phyloP scores from a whole-genome alignment of 2,329 filamentous ascomycete species.

The Arthrobotrys entomopaga region DNA sequence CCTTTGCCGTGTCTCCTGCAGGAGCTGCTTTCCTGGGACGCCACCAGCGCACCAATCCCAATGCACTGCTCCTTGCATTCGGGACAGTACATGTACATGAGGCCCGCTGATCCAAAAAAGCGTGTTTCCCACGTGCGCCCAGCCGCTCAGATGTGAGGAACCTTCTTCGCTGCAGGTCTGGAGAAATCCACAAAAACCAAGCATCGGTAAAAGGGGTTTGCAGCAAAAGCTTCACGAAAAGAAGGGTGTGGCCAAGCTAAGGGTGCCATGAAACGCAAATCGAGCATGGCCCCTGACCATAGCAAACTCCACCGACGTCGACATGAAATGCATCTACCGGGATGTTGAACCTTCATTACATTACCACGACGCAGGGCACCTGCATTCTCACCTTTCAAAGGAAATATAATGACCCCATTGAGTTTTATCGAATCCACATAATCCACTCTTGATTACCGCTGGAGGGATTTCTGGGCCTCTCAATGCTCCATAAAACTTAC shows the following conservation, averaged over 20 bases:
- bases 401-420: conserved; percentile 12
- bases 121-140: conserved; percentile 54
- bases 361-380: conserved; percentile 38
- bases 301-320: conserved; percentile 34
- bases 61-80: conserved; percentile 19
- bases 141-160: conserved; percentile 36
- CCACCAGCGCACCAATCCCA: conserved; percentile 16
- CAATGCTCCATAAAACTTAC: conserved; percentile 1
- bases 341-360: conserved; percentile 9
- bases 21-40: conserved; percentile 11
- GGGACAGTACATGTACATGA: conserved; percentile 15
- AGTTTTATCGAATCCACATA: conserved; percentile 5
- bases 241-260: too few relatives aligned
- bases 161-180: conserved; percentile 47
- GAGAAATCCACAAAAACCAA: conserved; percentile 6
- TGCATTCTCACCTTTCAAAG: conserved; percentile 24
- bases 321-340: conserved; percentile 6
- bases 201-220: conserved; percentile 21
- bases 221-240: not conserved
- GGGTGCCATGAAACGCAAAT: conserved; percentile 49
- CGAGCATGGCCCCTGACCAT: conserved; percentile 22
- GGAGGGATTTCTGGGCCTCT: conserved; percentile 13
- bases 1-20: conserved; percentile 17
- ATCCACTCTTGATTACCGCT: not conserved
- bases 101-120: conserved; percentile 52